Percentiles rank a stretch among this genome's conserved stretches.
phyloP scores from a whole-genome alignment of 2,329 filamentous ascomycete genomes.

The Microcyclosporella mali region DNA sequence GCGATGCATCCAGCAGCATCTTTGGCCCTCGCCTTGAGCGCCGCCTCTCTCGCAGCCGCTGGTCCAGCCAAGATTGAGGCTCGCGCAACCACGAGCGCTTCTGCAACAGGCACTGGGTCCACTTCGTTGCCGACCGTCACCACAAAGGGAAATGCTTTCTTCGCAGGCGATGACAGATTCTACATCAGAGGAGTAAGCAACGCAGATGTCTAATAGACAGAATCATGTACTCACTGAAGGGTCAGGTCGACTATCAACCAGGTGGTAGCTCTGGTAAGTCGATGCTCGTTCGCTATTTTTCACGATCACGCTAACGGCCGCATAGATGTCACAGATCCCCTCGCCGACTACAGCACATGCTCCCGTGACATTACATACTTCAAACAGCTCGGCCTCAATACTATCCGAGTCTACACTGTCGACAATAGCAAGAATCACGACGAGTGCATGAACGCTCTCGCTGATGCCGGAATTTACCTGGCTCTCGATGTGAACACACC shows the following conservation, averaged over 20 bases:
- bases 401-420: constrained; percentile 85
- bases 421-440: constrained; percentile 78
- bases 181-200: constrained; percentile 48
- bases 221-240: no score
- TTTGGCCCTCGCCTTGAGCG: constrained; percentile 36
- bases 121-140: constrained; percentile 49
- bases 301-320: no score
- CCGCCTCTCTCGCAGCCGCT: constrained; percentile 40
- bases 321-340: constrained; percentile 56
- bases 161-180: constrained; percentile 53
- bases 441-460: constrained; percentile 73
- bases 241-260: constrained; percentile 37
- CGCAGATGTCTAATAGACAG: no score
- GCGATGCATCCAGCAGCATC: constrained; percentile 10
- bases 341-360: constrained; percentile 64
- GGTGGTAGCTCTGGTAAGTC: constrained; percentile 48
- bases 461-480: constrained; percentile 81
- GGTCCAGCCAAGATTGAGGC: constrained; percentile 32
- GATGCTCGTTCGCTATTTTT: no score
- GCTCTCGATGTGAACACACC: constrained; percentile 85
- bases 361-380: constrained; percentile 73
- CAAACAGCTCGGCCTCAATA: constrained; percentile 79
- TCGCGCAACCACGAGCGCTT: constrained; percentile 19
- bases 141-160: constrained; percentile 59
- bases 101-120: constrained; percentile 33